phyloP scores from a whole-genome alignment of 2,329 filamentous ascomycete species.

The Biscogniauxia mediterranea region DNA sequence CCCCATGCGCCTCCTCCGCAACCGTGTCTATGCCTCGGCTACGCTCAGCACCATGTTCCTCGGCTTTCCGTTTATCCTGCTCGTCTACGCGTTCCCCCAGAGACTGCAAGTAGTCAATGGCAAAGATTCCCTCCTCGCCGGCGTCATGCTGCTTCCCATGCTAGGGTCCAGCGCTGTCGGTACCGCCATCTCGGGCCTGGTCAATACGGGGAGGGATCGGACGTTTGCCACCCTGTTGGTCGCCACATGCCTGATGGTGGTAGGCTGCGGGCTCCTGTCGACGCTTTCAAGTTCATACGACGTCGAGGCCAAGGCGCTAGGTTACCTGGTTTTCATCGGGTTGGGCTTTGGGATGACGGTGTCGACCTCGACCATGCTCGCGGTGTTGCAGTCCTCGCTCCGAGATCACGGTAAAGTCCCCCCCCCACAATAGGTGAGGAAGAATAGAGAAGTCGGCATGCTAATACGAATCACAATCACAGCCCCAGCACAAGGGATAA shows the following conservation, averaged over 20 bases:
- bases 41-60: conserved; percentile 46
- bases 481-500: conserved; percentile 53
- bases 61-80: conserved; percentile 50
- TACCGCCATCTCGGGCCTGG: conserved; percentile 40
- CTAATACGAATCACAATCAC: conserved; percentile 15
- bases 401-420: conserved; percentile 44
- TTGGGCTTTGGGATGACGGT: conserved; percentile 51
- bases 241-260: conserved; percentile 41
- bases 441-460: neutral
- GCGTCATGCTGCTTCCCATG: conserved; percentile 54
- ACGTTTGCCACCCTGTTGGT: conserved; percentile 43
- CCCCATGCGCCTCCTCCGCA: conserved; percentile 47
- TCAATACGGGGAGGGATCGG: conserved; percentile 42
- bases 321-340: conserved; percentile 51
- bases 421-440: neutral
- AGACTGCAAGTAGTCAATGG: conserved; percentile 50
- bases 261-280: conserved; percentile 48
- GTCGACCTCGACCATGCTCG: conserved; percentile 47
- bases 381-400: conserved; percentile 40
- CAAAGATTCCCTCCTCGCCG: conserved; percentile 44
- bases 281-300: conserved; percentile 35
- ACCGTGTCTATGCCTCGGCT: conserved; percentile 44
- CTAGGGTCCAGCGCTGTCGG: conserved; percentile 47
- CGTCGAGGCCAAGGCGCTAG: conserved; percentile 46
- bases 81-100: conserved; percentile 49